Evolutionary conservation across 2,329 filamentous ascomycete genomes (phyloP), one percentile per base, ranked within the genome.

Genomic region (Hirsutella thompsonii): DNA sequence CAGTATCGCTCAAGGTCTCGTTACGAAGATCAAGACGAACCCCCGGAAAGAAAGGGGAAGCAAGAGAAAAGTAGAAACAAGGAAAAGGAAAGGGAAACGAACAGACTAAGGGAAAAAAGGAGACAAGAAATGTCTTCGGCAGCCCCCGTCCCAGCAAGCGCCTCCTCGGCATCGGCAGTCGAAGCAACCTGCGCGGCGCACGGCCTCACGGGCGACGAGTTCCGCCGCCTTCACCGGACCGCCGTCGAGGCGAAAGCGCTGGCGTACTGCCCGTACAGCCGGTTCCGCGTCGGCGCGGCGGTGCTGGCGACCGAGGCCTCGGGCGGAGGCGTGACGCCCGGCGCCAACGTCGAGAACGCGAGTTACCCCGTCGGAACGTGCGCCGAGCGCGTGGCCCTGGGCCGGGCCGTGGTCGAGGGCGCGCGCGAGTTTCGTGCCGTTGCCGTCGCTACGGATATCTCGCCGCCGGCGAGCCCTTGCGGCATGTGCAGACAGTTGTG

Each of bases 401-500:
- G 77, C 8, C 87, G 79, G 32, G 90, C 90, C 19, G 75, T 95
- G 5, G 74, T 76, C 6, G 65, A 65, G 39, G 74, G 75, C 3
- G 62, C 73, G 48, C 62, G 60, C 28, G 53, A 40, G 8, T 86
- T 93, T 63, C 80, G 77, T 54, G 90, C 89, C 18, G 62, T 98
- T 19, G 90, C 84, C 14, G 88, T 98, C 4, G 75, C 84, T 6
- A 93, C 89, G 5, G 84, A 95, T 57, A 81, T 84, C 34, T 63
- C 61, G 26, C 75, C 77, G 23, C 77, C 79, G 4, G 74, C 74
- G 37, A 80, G 81, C 46, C 92, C 92, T 0, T 98, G 92, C 58
- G 92, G 92, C 42, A 95, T 94, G 88, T 96, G 90, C 60, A 72
- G 90, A 52, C 90, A 95, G 59, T 94, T 90, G 82, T 87, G 57